Conservation (phyloP, 108 stramenopile genomes). For the Cyclotella atomus region DNA sequence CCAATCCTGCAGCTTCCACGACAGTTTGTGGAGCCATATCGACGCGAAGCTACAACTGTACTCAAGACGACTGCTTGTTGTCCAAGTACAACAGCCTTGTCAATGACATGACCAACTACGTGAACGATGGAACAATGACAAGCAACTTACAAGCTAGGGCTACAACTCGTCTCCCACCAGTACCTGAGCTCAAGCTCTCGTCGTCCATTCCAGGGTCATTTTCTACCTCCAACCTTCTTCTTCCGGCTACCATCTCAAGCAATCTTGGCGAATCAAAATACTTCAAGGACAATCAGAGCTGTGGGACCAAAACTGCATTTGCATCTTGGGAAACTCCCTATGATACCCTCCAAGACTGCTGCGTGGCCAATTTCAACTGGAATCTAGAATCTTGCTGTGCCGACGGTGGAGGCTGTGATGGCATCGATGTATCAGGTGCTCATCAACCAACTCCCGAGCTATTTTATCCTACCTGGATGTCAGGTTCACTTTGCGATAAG, state of each 20-base stretch:
- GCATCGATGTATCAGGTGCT: neutral
- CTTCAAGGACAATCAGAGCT: conserved; percentile 21
- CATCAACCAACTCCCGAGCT: neutral
- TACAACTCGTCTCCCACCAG: conserved; percentile 32
- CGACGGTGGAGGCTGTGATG: conserved; percentile 38
- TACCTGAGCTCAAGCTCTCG: conserved; percentile 35
- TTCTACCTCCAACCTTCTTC: conserved; percentile 18
- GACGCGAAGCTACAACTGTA: conserved; percentile 24
- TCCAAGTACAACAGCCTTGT: conserved; percentile 9
- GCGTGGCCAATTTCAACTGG: conserved; percentile 25
- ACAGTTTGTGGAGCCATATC: conserved; percentile 40
- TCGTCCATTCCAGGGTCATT: neutral
- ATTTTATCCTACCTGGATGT: conserved; percentile 31
- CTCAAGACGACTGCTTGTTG: conserved; percentile 30
- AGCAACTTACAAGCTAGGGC: conserved; percentile 3
- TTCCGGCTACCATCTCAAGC: conserved; percentile 32
- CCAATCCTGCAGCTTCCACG: neutral
- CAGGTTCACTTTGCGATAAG: conserved; percentile 1
- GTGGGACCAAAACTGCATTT: conserved; percentile 30
- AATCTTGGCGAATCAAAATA: conserved; percentile 17
- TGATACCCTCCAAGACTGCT: conserved; percentile 34
- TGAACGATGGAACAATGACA: conserved; percentile 24
- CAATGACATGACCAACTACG: conserved; percentile 2
- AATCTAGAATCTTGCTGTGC: conserved; percentile 28
- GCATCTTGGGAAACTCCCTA: conserved; percentile 10